Conservation (phyloP, 208 protist species). For the Leishmania mexicana region DNA sequence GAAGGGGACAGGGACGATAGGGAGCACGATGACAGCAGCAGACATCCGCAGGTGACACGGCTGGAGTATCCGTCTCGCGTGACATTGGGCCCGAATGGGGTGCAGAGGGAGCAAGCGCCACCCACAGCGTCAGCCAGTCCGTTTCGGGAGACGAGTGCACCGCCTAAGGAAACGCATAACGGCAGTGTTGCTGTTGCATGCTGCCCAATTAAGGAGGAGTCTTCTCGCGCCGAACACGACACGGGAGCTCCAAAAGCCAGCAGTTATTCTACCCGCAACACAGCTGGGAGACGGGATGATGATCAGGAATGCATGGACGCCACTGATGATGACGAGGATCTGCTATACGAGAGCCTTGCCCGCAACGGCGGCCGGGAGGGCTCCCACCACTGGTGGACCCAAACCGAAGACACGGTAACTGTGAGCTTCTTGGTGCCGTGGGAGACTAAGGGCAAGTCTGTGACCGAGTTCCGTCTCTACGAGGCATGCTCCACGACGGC, state of each 20-base stretch:
- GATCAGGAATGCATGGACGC: background rate
- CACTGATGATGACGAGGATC: slow-evolving; percentile 55
- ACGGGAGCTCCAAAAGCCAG: no score
- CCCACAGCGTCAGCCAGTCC: slow-evolving; percentile 45
- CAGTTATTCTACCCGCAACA: background rate
- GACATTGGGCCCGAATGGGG: slow-evolving; percentile 59
- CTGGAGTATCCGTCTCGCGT: slow-evolving; percentile 70
- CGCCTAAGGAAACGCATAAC: no score
- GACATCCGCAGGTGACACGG: slow-evolving; percentile 44
- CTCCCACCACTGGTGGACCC: slow-evolving; percentile 67
- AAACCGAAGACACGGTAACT: slow-evolving; percentile 63
- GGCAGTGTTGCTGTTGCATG: background rate
- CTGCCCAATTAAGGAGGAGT: background rate
- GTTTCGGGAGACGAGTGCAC: slow-evolving; percentile 22
- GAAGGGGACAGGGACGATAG: background rate
- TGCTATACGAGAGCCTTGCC: slow-evolving; percentile 59
- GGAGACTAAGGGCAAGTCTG: slow-evolving; percentile 40
- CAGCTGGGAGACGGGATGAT: background rate
- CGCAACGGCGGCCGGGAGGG: slow-evolving; percentile 69
- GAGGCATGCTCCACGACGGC: background rate
- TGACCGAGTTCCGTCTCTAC: slow-evolving; percentile 45
- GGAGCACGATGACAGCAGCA: background rate
- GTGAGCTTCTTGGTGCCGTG: slow-evolving; percentile 73
- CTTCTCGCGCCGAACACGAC: background rate
- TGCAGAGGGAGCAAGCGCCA: slow-evolving; percentile 42